Evolutionary conservation across 108 stramenopile species (phyloP), one percentile per base, ranked within the genome.

Genomic region (Cyclotella sp.): DNA sequence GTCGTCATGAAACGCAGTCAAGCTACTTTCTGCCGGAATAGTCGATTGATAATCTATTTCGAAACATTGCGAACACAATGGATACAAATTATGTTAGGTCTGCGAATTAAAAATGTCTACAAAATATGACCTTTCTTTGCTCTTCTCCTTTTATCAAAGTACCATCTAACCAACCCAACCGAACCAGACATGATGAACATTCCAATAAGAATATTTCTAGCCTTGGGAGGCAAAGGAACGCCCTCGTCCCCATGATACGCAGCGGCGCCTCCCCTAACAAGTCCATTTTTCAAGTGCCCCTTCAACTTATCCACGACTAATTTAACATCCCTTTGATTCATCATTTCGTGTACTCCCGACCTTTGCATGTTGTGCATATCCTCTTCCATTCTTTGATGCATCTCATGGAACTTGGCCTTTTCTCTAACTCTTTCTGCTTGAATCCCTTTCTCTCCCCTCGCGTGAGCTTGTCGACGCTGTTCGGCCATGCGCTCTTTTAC

Each of bases 111-210:
- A 69, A 69, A 69, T 54, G 22, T 39, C 67, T 72, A 60, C 40
- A 60, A 43, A 5, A 12, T 39, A 39, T 61, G 60, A 34, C 68
- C 68, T 53, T 74, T 62, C 3, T 53, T 47, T 9, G 18, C 54
- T 42, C 75, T 67, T 30, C 78, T 57, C 59, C 66, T 68, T 26
- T 60, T 67, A 19, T 68, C 78, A 45, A 79, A 52, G 49, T 43
- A 52, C 78, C 71, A 79, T 60, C 51, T 49, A 7, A 42, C 66
- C 6, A 79, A 16, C 29, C 78, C 71, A 44, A 67, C 64, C 22
- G 68, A 42, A 5, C 45, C 57, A 22, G 60, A 55, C n/a, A 73
- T 34, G 0, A 41, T 47, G 52, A 79, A 79, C 53, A 68, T 26
- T 13, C 57, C 57, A 3, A 62, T 29, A 0, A 79, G 28, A 22